Percentiles rank a stretch among this genome's conserved stretches.
These are phyloP conservation scores for Lactuca sativa DNA, from an alignment of 129 eudicot species.

Conservation along the genomic window DNA sequence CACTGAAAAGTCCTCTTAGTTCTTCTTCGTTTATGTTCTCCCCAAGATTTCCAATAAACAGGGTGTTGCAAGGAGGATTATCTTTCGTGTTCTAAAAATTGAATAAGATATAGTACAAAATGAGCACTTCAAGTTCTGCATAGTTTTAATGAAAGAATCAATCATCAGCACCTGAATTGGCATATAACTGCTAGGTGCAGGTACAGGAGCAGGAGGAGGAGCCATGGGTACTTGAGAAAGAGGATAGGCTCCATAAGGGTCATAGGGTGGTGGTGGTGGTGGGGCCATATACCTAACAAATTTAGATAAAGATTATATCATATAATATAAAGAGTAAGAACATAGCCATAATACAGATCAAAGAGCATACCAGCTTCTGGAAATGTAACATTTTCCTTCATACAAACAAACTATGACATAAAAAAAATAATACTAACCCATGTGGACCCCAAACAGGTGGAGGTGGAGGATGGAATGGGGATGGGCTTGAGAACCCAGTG, in stretches of 20 bases:
- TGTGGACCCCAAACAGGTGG: conserved; percentile 95
- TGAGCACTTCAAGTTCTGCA: conserved; percentile 19
- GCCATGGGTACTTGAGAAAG: conserved; percentile 82
- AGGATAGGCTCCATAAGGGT: conserved; percentile 87
- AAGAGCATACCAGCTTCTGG: neutral
- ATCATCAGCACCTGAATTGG: conserved; percentile 64
- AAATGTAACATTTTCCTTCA: neutral
- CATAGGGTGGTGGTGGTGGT: conserved; percentile 86
- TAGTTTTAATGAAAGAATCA: neutral
- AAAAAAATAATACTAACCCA: conserved; percentile 51
- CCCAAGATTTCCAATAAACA: conserved; percentile 95
- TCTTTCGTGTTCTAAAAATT: conserved; percentile 76
- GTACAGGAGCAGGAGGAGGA: conserved; percentile 82
- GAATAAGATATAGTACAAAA: conserved; percentile 16
- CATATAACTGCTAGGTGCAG: conserved; percentile 88
- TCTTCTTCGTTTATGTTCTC: conserved; percentile 91
- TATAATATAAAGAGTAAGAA: neutral
- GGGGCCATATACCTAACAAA: conserved; percentile 77
- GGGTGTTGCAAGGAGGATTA: conserved; percentile 98
- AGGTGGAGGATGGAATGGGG: conserved; percentile 94
- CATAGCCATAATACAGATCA: conserved; percentile 6
- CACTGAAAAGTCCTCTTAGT: conserved; percentile 81
- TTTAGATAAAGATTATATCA: conserved; percentile 2
- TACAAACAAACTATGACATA: conserved; percentile 3
- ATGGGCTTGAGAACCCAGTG: conserved; percentile 81